Evolutionary conservation across 352 stramenopile genomes (phyloP).

Genomic region (Elongisporangium prolatum): DNA sequence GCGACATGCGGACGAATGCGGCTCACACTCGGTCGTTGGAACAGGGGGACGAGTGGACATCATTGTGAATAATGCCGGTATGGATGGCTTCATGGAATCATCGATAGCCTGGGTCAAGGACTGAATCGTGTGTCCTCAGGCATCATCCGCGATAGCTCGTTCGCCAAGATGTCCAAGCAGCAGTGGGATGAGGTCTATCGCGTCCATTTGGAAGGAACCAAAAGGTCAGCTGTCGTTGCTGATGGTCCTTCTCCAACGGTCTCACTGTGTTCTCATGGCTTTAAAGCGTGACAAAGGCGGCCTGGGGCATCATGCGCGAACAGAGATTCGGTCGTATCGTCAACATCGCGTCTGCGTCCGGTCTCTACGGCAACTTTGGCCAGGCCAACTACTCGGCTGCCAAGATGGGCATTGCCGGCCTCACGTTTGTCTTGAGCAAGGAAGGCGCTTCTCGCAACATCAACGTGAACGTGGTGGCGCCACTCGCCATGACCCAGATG

Average conservation of each 20-base stretch:
- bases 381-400: constrained; percentile 86
- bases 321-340: constrained; percentile 85
- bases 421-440: constrained; percentile 88
- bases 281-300: constrained; percentile 60
- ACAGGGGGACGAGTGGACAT: constrained; percentile 85
- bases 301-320: constrained; percentile 74
- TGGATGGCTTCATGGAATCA: constrained; percentile 12
- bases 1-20: background rate
- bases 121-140: constrained; percentile 12
- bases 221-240: constrained; percentile 31
- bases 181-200: constrained; percentile 81
- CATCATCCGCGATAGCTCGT: constrained; percentile 86
- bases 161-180: constrained; percentile 80
- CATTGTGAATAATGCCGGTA: constrained; percentile 92
- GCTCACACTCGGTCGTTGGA: background rate
- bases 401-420: constrained; percentile 91
- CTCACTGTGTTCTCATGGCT: constrained; percentile 1
- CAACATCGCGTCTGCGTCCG: constrained; percentile 75
- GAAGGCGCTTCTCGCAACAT: constrained; percentile 78
- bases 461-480: constrained; percentile 76
- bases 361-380: constrained; percentile 88
- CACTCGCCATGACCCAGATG: constrained; percentile 82
- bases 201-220: constrained; percentile 84
- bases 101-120: background rate
- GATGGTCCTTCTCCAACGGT: background rate